Percentiles rank a stretch among this genome's conserved stretches.
Evolutionary conservation across 148 eudicot species (phyloP).

Genomic region (Camellia sinensis): DNA sequence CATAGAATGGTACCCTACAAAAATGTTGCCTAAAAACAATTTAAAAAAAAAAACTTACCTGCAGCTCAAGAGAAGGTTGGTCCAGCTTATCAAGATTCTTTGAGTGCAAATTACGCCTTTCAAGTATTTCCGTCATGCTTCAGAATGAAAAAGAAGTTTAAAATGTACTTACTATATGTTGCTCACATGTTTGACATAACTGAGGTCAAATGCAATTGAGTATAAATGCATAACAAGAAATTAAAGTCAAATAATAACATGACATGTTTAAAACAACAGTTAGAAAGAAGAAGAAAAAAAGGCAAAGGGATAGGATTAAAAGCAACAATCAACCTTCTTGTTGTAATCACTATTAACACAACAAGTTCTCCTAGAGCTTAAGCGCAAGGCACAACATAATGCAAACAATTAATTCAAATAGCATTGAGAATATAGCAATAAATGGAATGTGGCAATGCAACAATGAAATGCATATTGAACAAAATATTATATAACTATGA

Average conservation of each 20-base stretch:
- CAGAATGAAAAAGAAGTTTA: conserved; percentile 8
- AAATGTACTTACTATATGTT: neutral
- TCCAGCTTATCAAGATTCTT: conserved; percentile 73
- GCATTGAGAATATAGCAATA: neutral
- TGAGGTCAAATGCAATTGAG: neutral
- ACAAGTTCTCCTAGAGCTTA: neutral
- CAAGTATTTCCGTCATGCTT: conserved; percentile 76
- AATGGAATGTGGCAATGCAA: neutral
- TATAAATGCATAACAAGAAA: too few species aligned
- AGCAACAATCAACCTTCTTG: neutral
- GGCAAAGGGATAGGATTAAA: neutral
- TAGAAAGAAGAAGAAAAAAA: too few species aligned
- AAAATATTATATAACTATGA: neutral
- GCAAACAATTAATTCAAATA: neutral
- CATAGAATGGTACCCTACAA: too few species aligned
- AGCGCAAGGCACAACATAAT: neutral
- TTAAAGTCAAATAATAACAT: too few species aligned
- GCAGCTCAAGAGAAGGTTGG: conserved; percentile 68
- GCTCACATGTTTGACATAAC: neutral
- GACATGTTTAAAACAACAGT: too few species aligned
- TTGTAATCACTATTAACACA: neutral
- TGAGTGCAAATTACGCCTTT: conserved; percentile 65
- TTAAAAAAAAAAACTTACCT: conserved; percentile 34
- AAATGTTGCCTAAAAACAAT: too few species aligned
- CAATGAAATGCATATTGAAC: neutral